Percentiles rank a stretch among this genome's conserved stretches.
phyloP scores from a whole-genome alignment of 2,329 filamentous ascomycete genomes.

The Xylaria arbuscula region DNA sequence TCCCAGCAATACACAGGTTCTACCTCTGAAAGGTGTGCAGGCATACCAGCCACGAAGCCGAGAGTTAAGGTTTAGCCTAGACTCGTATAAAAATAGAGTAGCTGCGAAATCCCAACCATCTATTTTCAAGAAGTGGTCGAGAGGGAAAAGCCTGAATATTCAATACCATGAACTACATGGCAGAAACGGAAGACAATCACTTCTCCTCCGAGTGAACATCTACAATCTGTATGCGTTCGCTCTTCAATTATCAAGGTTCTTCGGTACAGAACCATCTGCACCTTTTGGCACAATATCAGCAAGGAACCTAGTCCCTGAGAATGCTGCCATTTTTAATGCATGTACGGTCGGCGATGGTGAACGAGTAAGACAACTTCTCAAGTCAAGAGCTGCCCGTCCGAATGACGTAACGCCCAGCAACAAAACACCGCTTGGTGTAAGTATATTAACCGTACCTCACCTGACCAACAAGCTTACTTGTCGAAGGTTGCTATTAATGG shows the following conservation, averaged over 20 bases:
- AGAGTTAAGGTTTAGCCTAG: not conserved
- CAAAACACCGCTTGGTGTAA: slow-evolving; percentile 11
- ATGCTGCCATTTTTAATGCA: not conserved
- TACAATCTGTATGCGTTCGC: not conserved
- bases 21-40: not conserved
- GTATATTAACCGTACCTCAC: not conserved
- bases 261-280: not conserved
- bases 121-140: slow-evolving; percentile 1
- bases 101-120: not conserved
- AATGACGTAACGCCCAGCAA: slow-evolving; percentile 8
- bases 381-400: not conserved
- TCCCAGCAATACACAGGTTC: not conserved
- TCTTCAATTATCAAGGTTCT: not conserved
- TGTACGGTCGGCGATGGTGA: not conserved
- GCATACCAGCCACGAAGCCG: not conserved
- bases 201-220: slow-evolving; percentile 4
- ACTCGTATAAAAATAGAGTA: no score
- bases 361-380: slow-evolving; percentile 5
- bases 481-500: slow-evolving; percentile 4
- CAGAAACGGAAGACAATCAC: slow-evolving; percentile 1
- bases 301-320: not conserved
- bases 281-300: slow-evolving; percentile 13
- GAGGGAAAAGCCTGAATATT: not conserved
- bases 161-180: slow-evolving; percentile 4
- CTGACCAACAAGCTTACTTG: not conserved